phyloP scores from a whole-genome alignment of 192 early-diverging fungal species.

The Physocladia obscura region DNA sequence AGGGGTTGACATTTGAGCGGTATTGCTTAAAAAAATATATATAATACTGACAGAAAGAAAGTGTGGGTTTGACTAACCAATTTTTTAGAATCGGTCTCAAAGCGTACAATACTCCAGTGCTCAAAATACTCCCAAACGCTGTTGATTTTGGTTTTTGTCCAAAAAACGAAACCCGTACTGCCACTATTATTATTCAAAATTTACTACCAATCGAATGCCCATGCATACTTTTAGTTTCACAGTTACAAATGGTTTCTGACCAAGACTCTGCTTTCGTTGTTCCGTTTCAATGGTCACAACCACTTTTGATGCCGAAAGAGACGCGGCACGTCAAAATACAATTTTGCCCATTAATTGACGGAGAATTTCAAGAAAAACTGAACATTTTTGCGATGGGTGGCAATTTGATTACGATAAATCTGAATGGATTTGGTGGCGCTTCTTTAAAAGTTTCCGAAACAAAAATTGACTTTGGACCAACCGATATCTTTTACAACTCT shows the following conservation, averaged over 20 bases:
- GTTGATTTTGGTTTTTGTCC: constrained; percentile 52
- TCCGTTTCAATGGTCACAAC: constrained; percentile 43
- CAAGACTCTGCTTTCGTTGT: not conserved
- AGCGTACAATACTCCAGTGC: constrained; percentile 47
- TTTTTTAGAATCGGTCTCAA: constrained; percentile 41
- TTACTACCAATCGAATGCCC: constrained; percentile 46
- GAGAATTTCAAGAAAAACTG: constrained; percentile 30
- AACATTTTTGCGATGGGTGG: constrained; percentile 45
- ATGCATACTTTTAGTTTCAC: constrained; percentile 32
- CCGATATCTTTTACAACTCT: constrained; percentile 49
- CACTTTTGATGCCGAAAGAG: constrained; percentile 46
- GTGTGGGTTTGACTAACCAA: not conserved
- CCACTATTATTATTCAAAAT: constrained; percentile 37
- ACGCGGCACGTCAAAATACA: constrained; percentile 38
- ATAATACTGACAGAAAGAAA: too few relatives aligned
- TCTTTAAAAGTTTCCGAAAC: constrained; percentile 40
- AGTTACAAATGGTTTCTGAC: not conserved
- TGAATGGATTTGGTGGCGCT: constrained; percentile 32
- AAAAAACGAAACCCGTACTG: constrained; percentile 35
- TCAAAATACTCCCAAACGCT: constrained; percentile 36
- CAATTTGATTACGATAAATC: constrained; percentile 31
- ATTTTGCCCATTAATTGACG: constrained; percentile 34
- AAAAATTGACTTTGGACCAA: constrained; percentile 56
- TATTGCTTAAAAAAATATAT: constrained; percentile 24
- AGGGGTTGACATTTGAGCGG: constrained; percentile 55